Evolutionary conservation across 495 filamentous ascomycete species (phyloP), one percentile per base, ranked within the genome.

Genomic region (Penicillium bialowiezense): DNA sequence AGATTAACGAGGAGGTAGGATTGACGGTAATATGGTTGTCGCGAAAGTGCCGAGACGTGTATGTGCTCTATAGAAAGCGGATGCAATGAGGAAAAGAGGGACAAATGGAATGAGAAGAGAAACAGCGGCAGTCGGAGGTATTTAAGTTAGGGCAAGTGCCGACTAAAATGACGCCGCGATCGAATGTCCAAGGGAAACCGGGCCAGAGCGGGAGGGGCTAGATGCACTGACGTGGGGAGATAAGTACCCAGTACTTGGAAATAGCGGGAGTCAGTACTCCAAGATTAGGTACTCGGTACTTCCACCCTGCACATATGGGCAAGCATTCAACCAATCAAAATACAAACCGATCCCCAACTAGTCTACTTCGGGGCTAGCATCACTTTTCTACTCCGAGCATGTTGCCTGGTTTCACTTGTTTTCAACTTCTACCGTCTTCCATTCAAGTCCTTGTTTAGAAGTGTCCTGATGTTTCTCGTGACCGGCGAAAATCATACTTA

Each of bases 151-250:
- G 44, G 33, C 45, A 26, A 35, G 51, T 48, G 32, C 40, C 40
- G 28, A 35, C 29, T 18, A 47, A 37, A 45, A 59, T 59, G 56
- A 59, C 56, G 56, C 52, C 41, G 52, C 41, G 21, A 54, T n/a
- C n/a, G 39, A 33, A 41, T 23, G 39, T 41, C 41, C 26, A 14
- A 21, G 31, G 21, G 41, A 38, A 50, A 46, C 45, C 46, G 52
- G 53, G 50, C 48, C 38, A 47, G 28, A 52, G 48, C 52, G 52
- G 54, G 52, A 48, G 44, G 44, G 53, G 41, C 45, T 52, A 51
- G 5, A 32, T 32, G 29, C 12, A 32, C 29, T 32, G 23, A 26
- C 23, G 23, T 26, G 23, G 23, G 23, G 23, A 4, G 23, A 3
- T 8, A 31, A 5, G 45, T 48, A 51, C 19, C 8, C 0, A 40